phyloP scores from a whole-genome alignment of 805 yeast species.

The Cyberlindnera nakhonratchasimensis region DNA sequence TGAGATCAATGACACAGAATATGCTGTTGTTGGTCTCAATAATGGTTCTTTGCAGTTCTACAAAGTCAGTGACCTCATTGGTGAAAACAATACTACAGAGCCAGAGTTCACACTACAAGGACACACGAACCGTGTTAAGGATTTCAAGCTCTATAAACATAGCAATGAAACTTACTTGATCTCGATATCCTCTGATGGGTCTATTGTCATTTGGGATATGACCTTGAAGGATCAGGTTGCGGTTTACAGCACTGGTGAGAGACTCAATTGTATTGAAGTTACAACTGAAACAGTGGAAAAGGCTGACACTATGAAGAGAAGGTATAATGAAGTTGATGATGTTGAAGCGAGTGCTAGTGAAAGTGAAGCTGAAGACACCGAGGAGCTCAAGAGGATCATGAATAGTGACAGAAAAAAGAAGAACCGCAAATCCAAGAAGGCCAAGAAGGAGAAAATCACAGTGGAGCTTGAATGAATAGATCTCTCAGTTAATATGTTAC shows the following conservation, averaged over 20 bases:
- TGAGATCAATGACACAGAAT: slow-evolving; percentile 45
- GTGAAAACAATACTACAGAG: slow-evolving; percentile 30
- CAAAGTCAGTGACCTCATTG: slow-evolving; percentile 35
- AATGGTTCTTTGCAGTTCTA: slow-evolving; percentile 69
- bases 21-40: slow-evolving; percentile 62
- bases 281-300: slow-evolving; percentile 79
- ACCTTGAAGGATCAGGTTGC: slow-evolving; percentile 73
- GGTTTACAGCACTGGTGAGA: slow-evolving; percentile 85
- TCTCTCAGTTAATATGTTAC: neutral
- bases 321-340: slow-evolving; percentile 36
- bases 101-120: slow-evolving; percentile 67
- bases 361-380: slow-evolving; percentile 72
- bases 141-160: slow-evolving; percentile 47
- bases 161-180: slow-evolving; percentile 51
- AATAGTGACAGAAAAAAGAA: slow-evolving; percentile 34
- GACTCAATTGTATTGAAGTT: slow-evolving; percentile 80
- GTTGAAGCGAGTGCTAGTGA: slow-evolving; percentile 50
- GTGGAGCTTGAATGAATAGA: slow-evolving; percentile 49
- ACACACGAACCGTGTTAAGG: slow-evolving; percentile 84
- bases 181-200: slow-evolving; percentile 91
- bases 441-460: slow-evolving; percentile 44
- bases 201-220: slow-evolving; percentile 86
- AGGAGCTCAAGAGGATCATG: slow-evolving; percentile 57
- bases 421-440: slow-evolving; percentile 40
- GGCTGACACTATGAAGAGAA: slow-evolving; percentile 61